Base-by-base conservation (phyloP, 2,329 filamentous ascomycete species). In the Colletotrichum navitas region DNA sequence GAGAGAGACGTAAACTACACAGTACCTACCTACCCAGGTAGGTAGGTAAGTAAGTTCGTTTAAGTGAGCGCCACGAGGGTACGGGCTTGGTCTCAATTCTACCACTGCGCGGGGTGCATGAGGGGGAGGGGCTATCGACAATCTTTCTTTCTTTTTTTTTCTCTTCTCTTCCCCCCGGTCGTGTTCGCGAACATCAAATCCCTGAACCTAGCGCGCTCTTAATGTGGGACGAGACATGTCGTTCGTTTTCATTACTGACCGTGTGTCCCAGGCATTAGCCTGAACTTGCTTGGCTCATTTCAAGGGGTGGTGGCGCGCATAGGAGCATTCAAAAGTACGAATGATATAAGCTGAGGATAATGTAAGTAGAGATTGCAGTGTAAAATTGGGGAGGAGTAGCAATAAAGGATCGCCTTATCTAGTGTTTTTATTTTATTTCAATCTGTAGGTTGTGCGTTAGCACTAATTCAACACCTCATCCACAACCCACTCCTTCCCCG, bases 391-490 rank as follows among this genome's bases (percentile, higher is more conserved):
- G 47, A 47, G 45, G 43, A 39, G 69, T 69, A 49, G 32, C 47
- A 63, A 59, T 55, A 55, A 64, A 64, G 59, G 60, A 49, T 68
- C 56, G 60, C 34, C 55, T 26, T 49, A 58, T 39, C 18, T 36
- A n/a, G n/a, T n/a, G 14, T 36, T 39, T 12, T 21, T 21, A 21
- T 21, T 21, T n/a, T 55, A 10, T 12, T 21, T 21, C 21, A 4
- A 4, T 14, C 55, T 34, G 29, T 49, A 55, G 43, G 43, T 47
- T 5, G 58, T 54, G 69, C 69, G 61, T 72, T 59, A 60, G 59
- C 59, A 69, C 65, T 56, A 69, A 63, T 56, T 60, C 65, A 60
- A 69, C 54, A 69, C 59, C 54, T 68, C 65, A 60, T 60, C 61
- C 26, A 43, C 51, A 54, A 58, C 68, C 58, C 67, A 66, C 62